These are phyloP conservation scores for Coniochaeta sp. DNA, from an alignment of 2,329 filamentous ascomycete genomes.

Conservation along the genomic window DNA sequence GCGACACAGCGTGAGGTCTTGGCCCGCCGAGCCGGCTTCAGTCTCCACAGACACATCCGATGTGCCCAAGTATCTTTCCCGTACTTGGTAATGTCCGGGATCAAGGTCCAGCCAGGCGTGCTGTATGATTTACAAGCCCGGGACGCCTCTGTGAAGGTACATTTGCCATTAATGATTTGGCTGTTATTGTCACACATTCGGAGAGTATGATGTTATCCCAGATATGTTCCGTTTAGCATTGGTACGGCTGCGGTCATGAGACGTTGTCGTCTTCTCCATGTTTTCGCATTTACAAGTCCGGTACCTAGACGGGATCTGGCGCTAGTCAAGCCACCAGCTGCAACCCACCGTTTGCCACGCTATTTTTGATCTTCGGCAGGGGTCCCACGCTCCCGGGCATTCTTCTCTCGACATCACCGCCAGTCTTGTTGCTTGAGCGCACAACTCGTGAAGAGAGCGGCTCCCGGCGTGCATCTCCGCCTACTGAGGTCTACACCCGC, in stretches of 20 bases:
- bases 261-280: not conserved
- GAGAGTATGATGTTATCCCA: too few species aligned
- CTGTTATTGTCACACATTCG: too few species aligned
- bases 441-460: not conserved
- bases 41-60: not conserved
- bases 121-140: not conserved
- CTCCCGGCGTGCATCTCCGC: not conserved
- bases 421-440: not conserved
- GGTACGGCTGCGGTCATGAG: not conserved
- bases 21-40: not conserved
- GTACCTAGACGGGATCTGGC: not conserved
- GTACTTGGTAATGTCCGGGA: not conserved
- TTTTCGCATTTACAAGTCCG: not conserved
- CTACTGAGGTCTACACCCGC: too few species aligned
- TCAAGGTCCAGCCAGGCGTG: not conserved
- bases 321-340: not conserved
- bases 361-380: conserved; percentile 1
- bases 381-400: not conserved
- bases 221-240: not conserved
- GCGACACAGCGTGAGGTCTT: not conserved
- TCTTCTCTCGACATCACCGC: not conserved
- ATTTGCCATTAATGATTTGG: too few species aligned
- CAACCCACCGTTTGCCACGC: not conserved
- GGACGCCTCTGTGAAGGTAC: too few species aligned
- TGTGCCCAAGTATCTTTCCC: not conserved